Evolutionary conservation across 495 filamentous ascomycete genomes (phyloP).

Genomic region (Xylaria bambusicola): DNA sequence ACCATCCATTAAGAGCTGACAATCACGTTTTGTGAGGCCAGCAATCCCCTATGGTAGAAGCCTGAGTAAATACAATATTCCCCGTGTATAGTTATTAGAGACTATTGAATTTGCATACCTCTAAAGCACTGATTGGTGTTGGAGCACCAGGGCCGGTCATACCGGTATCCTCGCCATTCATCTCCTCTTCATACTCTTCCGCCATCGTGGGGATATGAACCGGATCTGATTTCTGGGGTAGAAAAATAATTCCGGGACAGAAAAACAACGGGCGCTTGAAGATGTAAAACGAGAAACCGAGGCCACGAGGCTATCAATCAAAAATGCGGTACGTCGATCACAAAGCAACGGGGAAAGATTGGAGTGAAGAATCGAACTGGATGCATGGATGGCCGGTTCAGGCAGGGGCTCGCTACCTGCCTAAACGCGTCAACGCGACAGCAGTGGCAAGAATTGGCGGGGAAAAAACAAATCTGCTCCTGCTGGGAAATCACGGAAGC

Average conservation of each 20-base stretch:
- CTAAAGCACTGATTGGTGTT: conserved; percentile 84
- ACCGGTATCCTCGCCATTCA: conserved; percentile 47
- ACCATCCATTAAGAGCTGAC: conserved; percentile 87
- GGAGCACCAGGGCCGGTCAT: conserved; percentile 84
- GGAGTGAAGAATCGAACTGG: background rate
- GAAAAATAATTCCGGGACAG: too few species aligned
- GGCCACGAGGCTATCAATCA: background rate
- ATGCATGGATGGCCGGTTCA: too few species aligned
- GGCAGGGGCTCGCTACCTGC: conserved; percentile 12
- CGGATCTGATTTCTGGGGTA: too few species aligned
- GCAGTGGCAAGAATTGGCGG: conserved; percentile 15
- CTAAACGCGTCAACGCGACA: conserved; percentile 32
- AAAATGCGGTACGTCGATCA: too few species aligned
- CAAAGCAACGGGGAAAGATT: too few species aligned
- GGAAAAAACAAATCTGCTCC: conserved; percentile 25
- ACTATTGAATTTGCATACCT: conserved; percentile 55
- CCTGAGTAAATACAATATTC: conserved; percentile 13
- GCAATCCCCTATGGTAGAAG: conserved; percentile 61
- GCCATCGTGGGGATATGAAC: conserved; percentile 23
- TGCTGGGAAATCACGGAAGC: conserved; percentile 30
- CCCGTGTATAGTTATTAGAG: background rate
- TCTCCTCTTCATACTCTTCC: conserved; percentile 46
- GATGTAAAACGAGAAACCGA: background rate
- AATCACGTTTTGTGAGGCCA: conserved; percentile 89
- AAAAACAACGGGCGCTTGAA: background rate